These are phyloP conservation scores for Diplodia scrobiculata DNA, from an alignment of 2,329 filamentous ascomycete species.

Conservation along the genomic window DNA sequence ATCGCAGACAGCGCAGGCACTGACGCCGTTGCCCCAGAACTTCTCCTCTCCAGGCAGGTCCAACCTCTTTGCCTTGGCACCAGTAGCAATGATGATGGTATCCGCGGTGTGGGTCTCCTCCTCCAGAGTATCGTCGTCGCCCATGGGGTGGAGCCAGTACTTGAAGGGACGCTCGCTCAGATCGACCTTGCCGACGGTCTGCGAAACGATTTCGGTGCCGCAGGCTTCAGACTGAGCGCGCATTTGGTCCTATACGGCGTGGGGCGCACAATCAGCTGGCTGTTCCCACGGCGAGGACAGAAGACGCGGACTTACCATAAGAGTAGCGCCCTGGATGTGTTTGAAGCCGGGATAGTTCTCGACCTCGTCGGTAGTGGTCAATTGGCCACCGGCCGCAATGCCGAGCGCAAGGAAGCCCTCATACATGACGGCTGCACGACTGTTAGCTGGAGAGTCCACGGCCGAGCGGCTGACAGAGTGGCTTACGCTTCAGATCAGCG, in stretches of 20 bases:
- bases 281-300: constrained; percentile 7
- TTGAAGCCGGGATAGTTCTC: constrained; percentile 98
- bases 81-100: constrained; percentile 89
- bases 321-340: constrained; percentile 78
- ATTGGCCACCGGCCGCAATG: constrained; percentile 91
- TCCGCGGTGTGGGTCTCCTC: constrained; percentile 80
- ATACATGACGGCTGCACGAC: constrained; percentile 74
- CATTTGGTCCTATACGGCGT: constrained; percentile 71
- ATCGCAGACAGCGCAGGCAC: constrained; percentile 95
- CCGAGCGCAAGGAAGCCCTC: constrained; percentile 98
- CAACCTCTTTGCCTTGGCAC: constrained; percentile 84
- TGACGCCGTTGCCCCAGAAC: constrained; percentile 97
- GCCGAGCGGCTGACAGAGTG: neutral
- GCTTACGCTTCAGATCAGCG: constrained; percentile 82
- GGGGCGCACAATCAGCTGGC: constrained; percentile 31
- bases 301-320: constrained; percentile 66
- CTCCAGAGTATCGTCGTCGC: constrained; percentile 75
- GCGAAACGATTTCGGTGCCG: constrained; percentile 88
- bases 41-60: constrained; percentile 84
- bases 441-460: constrained; percentile 33
- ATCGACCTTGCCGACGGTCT: constrained; percentile 89
- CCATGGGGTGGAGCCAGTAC: constrained; percentile 72
- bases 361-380: constrained; percentile 97
- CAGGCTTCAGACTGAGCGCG: constrained; percentile 86
- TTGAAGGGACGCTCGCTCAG: constrained; percentile 82